Percentiles rank a stretch among this genome's conserved stretches.
These are phyloP conservation scores for Wickerhamiella spandovensis DNA, from an alignment of 805 yeast species.

Conservation along the genomic window DNA sequence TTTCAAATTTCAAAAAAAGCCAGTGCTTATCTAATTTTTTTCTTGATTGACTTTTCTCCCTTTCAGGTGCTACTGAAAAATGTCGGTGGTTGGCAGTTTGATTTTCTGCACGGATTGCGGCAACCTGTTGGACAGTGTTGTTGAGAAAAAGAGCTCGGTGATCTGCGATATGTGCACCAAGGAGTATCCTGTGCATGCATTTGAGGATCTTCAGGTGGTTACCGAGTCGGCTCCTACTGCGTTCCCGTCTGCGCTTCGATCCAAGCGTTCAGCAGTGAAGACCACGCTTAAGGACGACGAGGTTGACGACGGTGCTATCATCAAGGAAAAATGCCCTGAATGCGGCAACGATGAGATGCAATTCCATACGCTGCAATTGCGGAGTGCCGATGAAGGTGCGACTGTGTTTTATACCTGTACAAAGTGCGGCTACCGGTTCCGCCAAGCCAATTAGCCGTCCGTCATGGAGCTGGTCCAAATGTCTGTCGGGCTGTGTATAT, in stretches of 20 bases:
- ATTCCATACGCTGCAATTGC: conserved; percentile 87
- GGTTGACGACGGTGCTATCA: conserved; percentile 88
- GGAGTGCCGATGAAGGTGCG: conserved; percentile 98
- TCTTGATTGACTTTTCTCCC: conserved; percentile 1
- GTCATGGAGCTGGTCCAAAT: not conserved
- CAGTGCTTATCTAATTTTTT: conserved; percentile 5
- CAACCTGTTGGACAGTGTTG: conserved; percentile 61
- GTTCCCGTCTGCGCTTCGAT: conserved; percentile 71
- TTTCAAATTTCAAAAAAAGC: not conserved
- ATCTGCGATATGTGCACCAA: conserved; percentile 44
- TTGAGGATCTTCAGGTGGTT: conserved; percentile 68
- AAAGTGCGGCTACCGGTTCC: conserved; percentile 79
- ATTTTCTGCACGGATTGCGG: conserved; percentile 94
- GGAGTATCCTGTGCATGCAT: conserved; percentile 33
- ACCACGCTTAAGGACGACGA: conserved; percentile 66
- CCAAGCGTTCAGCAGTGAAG: conserved; percentile 82
- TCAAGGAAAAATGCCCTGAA: conserved; percentile 95
- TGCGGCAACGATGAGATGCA: conserved; percentile 98
- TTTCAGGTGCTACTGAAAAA: conserved; percentile 20
- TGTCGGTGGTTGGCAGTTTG: conserved; percentile 93
- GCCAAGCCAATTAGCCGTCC: conserved; percentile 63
- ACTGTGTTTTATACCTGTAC: conserved; percentile 97
- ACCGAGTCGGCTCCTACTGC: conserved; percentile 87
- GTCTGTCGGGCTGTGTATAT: not conserved
- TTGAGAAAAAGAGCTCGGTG: conserved; percentile 32